Conservation (phyloP, 2,329 filamentous ascomycete species). For the Zasmidium angulare region DNA sequence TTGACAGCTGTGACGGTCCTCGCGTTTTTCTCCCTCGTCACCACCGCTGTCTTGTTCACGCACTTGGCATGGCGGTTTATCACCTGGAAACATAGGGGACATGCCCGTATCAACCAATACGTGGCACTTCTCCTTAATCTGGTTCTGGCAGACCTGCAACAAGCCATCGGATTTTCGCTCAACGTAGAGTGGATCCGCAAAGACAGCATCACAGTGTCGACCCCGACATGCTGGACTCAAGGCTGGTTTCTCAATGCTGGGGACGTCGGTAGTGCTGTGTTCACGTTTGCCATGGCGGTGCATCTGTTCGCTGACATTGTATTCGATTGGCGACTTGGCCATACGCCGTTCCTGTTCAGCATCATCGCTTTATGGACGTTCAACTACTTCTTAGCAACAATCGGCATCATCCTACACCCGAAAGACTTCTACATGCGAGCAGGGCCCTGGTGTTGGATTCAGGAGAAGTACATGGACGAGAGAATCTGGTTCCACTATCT, state of each 20-base stretch:
- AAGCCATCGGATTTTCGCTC: slow-evolving; percentile 62
- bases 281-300: slow-evolving; percentile 63
- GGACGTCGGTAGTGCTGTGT: slow-evolving; percentile 64
- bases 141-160: slow-evolving; percentile 65
- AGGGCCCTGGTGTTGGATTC: slow-evolving; percentile 68
- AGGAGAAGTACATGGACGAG: slow-evolving; percentile 51
- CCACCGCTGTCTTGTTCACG: slow-evolving; percentile 22
- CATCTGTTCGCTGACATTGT: slow-evolving; percentile 66
- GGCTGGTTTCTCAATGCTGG: slow-evolving; percentile 67
- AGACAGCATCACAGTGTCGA: slow-evolving; percentile 55
- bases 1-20: slow-evolving; percentile 24
- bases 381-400: slow-evolving; percentile 55
- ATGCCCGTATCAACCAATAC: slow-evolving; percentile 57
- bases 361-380: slow-evolving; percentile 59
- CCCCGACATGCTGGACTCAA: slow-evolving; percentile 59
- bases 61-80: slow-evolving; percentile 31
- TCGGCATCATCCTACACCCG: slow-evolving; percentile 49
- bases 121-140: slow-evolving; percentile 68
- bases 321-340: slow-evolving; percentile 52
- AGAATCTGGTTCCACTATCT: slow-evolving; percentile 63
- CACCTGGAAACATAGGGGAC: slow-evolving; percentile 19
- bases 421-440: slow-evolving; percentile 60
- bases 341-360: slow-evolving; percentile 49
- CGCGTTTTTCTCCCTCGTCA: slow-evolving; percentile 26
- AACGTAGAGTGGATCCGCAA: slow-evolving; percentile 55